phyloP scores from a whole-genome alignment of 139 green algal genomes.

The Asterochloris erici region DNA sequence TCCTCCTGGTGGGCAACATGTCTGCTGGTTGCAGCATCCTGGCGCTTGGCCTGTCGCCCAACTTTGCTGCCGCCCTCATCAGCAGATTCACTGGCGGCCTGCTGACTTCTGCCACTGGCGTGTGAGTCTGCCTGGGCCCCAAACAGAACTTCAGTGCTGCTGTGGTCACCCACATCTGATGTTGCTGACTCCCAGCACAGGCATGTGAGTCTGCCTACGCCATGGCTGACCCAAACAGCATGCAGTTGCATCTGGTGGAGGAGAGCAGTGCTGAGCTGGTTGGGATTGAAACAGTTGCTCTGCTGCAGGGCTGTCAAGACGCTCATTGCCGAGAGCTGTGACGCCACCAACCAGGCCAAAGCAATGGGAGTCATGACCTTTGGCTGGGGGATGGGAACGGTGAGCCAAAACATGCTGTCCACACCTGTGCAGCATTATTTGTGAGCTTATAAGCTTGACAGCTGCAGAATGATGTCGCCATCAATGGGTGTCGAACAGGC shows the following conservation, averaged over 20 bases:
- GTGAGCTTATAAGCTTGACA: too few species aligned
- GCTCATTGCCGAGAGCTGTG: constrained; percentile 9
- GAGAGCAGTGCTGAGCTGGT: neutral
- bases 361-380: constrained; percentile 13
- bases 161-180: neutral
- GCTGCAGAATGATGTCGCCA: too few species aligned
- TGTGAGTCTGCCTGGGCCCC: neutral
- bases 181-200: neutral
- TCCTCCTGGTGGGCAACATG: constrained; percentile 13
- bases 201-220: neutral
- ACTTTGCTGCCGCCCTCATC: neutral
- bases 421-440: too few species aligned
- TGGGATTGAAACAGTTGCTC: neutral
- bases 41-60: constrained; percentile 5
- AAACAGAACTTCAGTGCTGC: neutral
- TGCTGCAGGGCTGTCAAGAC: constrained; percentile 7
- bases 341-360: constrained; percentile 11
- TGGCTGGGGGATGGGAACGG: neutral
- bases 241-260: neutral
- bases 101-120: constrained; percentile 10
- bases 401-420: too few species aligned
- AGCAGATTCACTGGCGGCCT: constrained; percentile 4
- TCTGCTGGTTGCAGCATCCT: constrained; percentile 5
- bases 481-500: too few species aligned
- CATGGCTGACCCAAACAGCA: neutral